Evolutionary conservation across 1,284 basidiomycete species (phyloP), one percentile per base, ranked within the genome.

Genomic region (Afroboletus lepidellus): DNA sequence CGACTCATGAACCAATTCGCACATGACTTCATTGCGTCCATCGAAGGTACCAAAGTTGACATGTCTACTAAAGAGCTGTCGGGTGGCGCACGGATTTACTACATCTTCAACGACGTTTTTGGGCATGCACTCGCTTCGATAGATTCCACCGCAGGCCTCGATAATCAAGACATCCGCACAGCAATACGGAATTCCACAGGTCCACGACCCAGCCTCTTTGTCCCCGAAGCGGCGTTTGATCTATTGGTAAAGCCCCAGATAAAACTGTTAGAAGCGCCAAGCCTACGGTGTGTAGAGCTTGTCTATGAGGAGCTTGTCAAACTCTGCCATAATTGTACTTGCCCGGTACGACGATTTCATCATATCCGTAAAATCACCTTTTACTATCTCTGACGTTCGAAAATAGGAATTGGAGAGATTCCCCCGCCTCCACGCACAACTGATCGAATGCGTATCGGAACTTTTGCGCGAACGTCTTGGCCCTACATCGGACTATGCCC

Each of bases 271-370:
- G 95, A 98, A 72, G 83, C 92, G 6, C 96, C 97, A 8, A 91
- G 91, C 72, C 72, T 98, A 72, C 82, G 96, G 37, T 99, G 97
- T 64, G 97, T 99, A 27, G 97, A 99, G 72, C 75, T 99, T 58
- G 97, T 99, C 12, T 99, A 99, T 69, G 97, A 99, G 71, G 97
- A 99, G 72, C 77, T 99, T 49, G 98, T 99, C 66, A 98, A 98
- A 79, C 97, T 99, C 56, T 99, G 97, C 72, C 97, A 99, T 72
- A 98, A 96, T 69, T 98, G 95, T 74, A 97, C 95, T 8, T 91
- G 87, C 66, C 71, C 83, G 48, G 93, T 95, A 64, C 66, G 57
- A 32, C 23, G 82, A 74, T 32, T 48, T 29, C n/a, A 30, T 33
- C 15, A 8, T 46, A 45, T 46, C 39, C 25, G 21, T 51, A 24